Evolutionary conservation across 2,329 filamentous ascomycete genomes (phyloP), one percentile per base, ranked within the genome.

Genomic region (Clarireedia paspali): DNA sequence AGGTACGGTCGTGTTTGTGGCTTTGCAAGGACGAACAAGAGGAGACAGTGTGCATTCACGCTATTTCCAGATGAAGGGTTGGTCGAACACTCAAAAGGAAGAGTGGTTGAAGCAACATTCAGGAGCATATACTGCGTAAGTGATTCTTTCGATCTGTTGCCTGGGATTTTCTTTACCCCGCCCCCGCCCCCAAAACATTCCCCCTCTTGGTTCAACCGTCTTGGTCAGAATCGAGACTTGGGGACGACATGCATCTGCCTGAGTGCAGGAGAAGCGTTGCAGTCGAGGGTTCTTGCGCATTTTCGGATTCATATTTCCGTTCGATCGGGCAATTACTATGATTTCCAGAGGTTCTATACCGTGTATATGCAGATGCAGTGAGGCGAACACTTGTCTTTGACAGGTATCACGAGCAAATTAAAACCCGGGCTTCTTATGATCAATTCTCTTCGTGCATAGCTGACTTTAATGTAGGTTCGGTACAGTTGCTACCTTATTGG

Each of bases 41-140:
- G 66, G 66, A 23, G 59, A 64, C 9, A 53, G 69, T 23, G 76
- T 80, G 42, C 81, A 84, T 58, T 74, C 72, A 40, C 74, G 81
- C 72, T 96, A 96, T 72, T 96, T 96, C 70, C 89, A 95, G 74
- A 78, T 97, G 59, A 97, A 96, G 74, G 81, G 82, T 48, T 95
- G 90, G 89, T 81, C 81, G 45, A 72, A 76, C 27, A 74, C 75
- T 10, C 80, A 89, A 70, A 81, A 77, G 65, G 77, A 82, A 47
- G 77, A 84, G 49, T 95, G 86, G 78, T 74, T 96, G 23, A 76
- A 84, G 62, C 76, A 82, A 65, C 82, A 91, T 62, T 78, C 80
- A 56, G 89, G 82, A 5, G 85, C 88, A 20, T 96, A 96, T 73
- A 88, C 89, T 10, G 84, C 87, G 88, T 94, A 74, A 72, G 84